Base-by-base conservation (phyloP, 2,329 filamentous ascomycete genomes). In the Aotearoamyces nothofagi region DNA sequence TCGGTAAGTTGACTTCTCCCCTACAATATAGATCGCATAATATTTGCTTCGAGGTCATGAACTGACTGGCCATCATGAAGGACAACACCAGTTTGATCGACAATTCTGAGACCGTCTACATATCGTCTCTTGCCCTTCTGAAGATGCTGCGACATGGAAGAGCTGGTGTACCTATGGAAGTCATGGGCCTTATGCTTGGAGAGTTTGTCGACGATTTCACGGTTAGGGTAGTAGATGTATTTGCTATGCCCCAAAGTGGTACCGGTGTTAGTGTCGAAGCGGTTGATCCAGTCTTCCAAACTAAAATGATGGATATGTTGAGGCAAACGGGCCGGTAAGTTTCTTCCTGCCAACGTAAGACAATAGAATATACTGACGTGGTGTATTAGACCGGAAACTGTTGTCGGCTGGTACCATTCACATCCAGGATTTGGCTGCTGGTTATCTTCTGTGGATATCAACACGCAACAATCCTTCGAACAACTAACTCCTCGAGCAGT, bases 241-340 rank as follows among this genome's bases (percentile, higher is more conserved):
- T 98, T 57, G 90, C 90, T 35, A 98, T 98, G 90, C 90, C 90
- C 12, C 90, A 98, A 54, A 94, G 86, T 45, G 90, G 90, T 58
- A 98, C 90, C 2, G 90, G 90, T 43, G 90, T 98, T 44, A 93
- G 83, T 57, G 90, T 98, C 47, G 90, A 98, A 58, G 92, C 90
- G 29, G 90, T 98, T 39, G 90, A 98, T 53, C 84, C 86, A 7
- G 90, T 98, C 17, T 98, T 98, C 57, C 90, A 98, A 62, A 94
- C 84, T 49, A 98, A 94, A 68, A 98, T 98, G 90, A 98, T 98
- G 90, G 90, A 98, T 54, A 96, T 98, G 90, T 64, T 98, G 53
- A 70, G 81, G 49, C 90, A 98, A 65, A 98, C 90, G 33, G 90
- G 90, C 59, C 71, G 90, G 83, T 92, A 63, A 46, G 69, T 39